Percentiles rank a stretch among this genome's conserved stretches.
These are phyloP conservation scores for Chenopodium quinoa DNA, from an alignment of 148 eudicot species.

Conservation along the genomic window DNA sequence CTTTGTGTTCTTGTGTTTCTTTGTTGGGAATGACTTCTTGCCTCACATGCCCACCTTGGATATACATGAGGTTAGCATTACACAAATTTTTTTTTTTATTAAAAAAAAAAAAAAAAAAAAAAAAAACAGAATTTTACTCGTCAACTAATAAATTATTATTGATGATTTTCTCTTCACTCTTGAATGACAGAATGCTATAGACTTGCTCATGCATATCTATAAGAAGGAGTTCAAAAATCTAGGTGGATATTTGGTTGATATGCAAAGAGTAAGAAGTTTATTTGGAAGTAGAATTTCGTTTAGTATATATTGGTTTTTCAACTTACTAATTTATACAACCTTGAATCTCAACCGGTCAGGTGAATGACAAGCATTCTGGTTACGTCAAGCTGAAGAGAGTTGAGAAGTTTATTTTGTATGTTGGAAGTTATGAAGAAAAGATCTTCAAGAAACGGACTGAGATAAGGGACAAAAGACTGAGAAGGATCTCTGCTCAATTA, in stretches of 20 bases:
- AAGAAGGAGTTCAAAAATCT: slow-evolving; percentile 62
- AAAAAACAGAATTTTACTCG: not conserved
- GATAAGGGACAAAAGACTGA: slow-evolving; percentile 39
- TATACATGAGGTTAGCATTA: slow-evolving; percentile 72
- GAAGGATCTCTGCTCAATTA: slow-evolving; percentile 31
- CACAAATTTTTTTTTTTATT: not conserved
- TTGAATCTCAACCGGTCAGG: slow-evolving; percentile 29
- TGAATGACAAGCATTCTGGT: slow-evolving; percentile 31
- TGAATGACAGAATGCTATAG: slow-evolving; percentile 64
- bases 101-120: not conserved
- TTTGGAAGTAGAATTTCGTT: not conserved
- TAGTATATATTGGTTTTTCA: not conserved
- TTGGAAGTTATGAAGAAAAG: slow-evolving; percentile 79
- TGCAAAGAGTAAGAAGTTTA: slow-evolving; percentile 21
- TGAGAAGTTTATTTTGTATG: slow-evolving; percentile 82
- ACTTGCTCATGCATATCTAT: slow-evolving; percentile 76
- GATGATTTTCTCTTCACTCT: not conserved
- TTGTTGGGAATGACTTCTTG: slow-evolving; percentile 91
- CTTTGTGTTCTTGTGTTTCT: slow-evolving; percentile 90
- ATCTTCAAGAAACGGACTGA: slow-evolving; percentile 79
- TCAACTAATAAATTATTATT: not conserved
- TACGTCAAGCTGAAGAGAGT: slow-evolving; percentile 70
- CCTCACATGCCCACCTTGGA: slow-evolving; percentile 97
- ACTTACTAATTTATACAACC: not conserved
- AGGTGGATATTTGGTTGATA: slow-evolving; percentile 81